phyloP scores from a whole-genome alignment of 179 eudicot species.

The Silene coronaria region DNA sequence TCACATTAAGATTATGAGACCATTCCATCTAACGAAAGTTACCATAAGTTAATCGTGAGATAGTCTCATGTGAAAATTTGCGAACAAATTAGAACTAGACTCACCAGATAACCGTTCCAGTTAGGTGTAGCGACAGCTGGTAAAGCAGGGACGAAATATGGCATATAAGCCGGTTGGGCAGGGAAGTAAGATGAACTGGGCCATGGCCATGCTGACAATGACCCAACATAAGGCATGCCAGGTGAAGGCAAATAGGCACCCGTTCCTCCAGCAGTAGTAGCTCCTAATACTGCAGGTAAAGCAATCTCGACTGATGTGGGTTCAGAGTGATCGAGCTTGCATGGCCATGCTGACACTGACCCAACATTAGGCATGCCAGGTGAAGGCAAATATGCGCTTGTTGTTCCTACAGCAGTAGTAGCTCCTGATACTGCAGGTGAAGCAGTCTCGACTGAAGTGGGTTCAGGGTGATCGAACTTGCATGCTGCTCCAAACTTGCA shows the following conservation, averaged over 20 bases:
- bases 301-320: slow-evolving; percentile 28
- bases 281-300: slow-evolving; percentile 33
- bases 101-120: slow-evolving; percentile 57
- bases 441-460: slow-evolving; percentile 29
- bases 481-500: slow-evolving; percentile 69
- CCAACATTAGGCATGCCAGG: slow-evolving; percentile 31
- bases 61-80: neutral
- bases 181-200: slow-evolving; percentile 33
- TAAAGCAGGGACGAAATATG: slow-evolving; percentile 38
- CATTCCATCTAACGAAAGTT: no score
- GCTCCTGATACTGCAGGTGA: slow-evolving; percentile 31
- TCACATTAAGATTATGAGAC: no score
- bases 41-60: no score
- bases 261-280: slow-evolving; percentile 29
- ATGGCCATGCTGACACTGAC: slow-evolving; percentile 37
- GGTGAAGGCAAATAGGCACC: slow-evolving; percentile 35
- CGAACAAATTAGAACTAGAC: neutral
- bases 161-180: slow-evolving; percentile 44
- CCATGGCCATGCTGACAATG: slow-evolving; percentile 35
- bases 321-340: no score
- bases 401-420: slow-evolving; percentile 29
- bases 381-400: slow-evolving; percentile 33
- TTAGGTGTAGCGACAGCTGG: slow-evolving; percentile 34
- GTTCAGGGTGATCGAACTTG: slow-evolving; percentile 75
- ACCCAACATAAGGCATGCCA: slow-evolving; percentile 31